Base-by-base conservation (phyloP, 805 yeast genomes). In the Wickerhamomyces tratensis region DNA sequence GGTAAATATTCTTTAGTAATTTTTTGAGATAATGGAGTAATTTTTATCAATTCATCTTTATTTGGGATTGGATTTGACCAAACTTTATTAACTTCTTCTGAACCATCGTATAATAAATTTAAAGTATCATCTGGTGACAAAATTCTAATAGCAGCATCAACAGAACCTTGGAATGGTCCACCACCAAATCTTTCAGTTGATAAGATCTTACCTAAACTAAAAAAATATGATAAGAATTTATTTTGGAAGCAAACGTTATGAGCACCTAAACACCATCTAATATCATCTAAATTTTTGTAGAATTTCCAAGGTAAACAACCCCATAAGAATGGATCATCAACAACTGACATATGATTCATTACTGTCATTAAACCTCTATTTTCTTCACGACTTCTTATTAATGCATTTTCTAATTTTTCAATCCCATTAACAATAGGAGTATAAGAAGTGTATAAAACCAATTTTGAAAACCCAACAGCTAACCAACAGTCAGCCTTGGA, bases 251-350 rank as follows among this genome's bases (percentile, higher is more conserved):
- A 91, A 35, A 91, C 76, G 58, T 93, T 89, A 40, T 82, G 77
- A 10, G 98, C 98, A 0, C 95, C 98, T 43, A 93, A 68, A 6
- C 96, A 89, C 98, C 98, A 91, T 54, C 98, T 71, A 42, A 87
- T 76, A 41, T 76, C 72, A 47, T 79, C 83, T 14, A 84, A 64
- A 43, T 77, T 75, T 12, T 66, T 61, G 50, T 76, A 83, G 50
- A 74, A 76, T 35, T 77, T 69, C 75, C 80, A 72, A 0, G 97
- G 96, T 44, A 89, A 67, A 33, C 83, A 75, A 0, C 94, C 95
- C 86, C 94, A 91, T 37, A 86, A 65, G 33, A 85, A 71, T 0
- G 98, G 98, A 56, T 91, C 98, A 58, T 91, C 98, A 25, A 87
- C 84, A 5, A 67, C 84, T 4, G 89, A 82, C 93, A 86, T 85